These are phyloP conservation scores for Taxillus chinensis DNA, from an alignment of 164 flowering plant species.

Conservation along the genomic window DNA sequence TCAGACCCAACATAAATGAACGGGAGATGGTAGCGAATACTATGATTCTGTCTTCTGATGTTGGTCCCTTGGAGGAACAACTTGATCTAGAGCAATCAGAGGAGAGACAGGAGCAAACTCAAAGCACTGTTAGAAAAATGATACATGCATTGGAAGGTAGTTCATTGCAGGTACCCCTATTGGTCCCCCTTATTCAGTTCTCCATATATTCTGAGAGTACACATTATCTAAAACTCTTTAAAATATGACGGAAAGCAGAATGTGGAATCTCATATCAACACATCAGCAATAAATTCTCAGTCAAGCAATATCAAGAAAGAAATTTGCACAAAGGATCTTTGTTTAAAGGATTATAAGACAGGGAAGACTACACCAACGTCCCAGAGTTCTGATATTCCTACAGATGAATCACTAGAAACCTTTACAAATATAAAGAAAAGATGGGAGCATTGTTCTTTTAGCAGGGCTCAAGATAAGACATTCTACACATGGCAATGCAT, in stretches of 20 bases:
- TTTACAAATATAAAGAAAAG: not conserved
- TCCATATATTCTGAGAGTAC: slow-evolving; percentile 2
- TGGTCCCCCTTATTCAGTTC: not conserved
- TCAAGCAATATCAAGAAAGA: slow-evolving; percentile 15
- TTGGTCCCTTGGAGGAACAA: slow-evolving; percentile 9
- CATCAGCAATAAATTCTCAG: slow-evolving; percentile 12
- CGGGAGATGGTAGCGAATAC: slow-evolving; percentile 9
- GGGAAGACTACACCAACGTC: slow-evolving; percentile 9
- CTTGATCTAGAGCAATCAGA: slow-evolving; percentile 4
- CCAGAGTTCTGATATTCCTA: not conserved
- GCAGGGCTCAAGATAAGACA: slow-evolving; percentile 4
- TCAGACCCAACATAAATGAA: slow-evolving; percentile 5
- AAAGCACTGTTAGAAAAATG: slow-evolving; percentile 57
- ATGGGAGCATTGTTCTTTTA: slow-evolving; percentile 6
- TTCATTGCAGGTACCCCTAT: slow-evolving; percentile 42
- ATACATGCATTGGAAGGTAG: slow-evolving; percentile 60
- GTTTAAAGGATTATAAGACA: slow-evolving; percentile 8
- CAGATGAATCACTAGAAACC: slow-evolving; percentile 8
- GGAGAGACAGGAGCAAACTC: slow-evolving; percentile 24
- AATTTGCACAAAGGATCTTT: slow-evolving; percentile 7
- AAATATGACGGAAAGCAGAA: slow-evolving; percentile 28
- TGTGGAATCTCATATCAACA: slow-evolving; percentile 13
- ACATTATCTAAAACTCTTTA: not conserved
- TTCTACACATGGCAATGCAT: not conserved
- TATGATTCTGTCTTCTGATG: slow-evolving; percentile 6